Evolutionary conservation across 2,329 filamentous ascomycete species (phyloP), one percentile per base, ranked within the genome.

Genomic region (Fusarium sublunatum): DNA sequence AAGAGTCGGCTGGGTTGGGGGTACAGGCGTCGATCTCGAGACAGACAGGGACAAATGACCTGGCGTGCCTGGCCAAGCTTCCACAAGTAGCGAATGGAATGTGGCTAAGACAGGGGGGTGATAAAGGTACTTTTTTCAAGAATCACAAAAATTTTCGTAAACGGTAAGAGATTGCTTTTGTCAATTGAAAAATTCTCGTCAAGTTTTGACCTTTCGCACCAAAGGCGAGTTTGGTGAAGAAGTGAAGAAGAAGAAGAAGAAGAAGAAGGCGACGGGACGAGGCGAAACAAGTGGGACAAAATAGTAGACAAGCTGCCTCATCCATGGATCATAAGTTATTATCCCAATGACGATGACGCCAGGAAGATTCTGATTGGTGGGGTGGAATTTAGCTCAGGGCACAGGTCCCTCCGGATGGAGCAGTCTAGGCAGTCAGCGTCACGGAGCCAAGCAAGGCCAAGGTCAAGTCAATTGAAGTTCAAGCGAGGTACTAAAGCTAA

Each of bases 181-280:
- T 35, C 50, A 46, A 59, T 40, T 46, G 51, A n/a, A 42, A 10
- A 36, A 31, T 35, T 44, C 25, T 57, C 34, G 39, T 41, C 40
- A 39, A 49, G 45, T 51, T 38, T 40, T n/a, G 42, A 66, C 58
- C 65, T 61, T 53, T 58, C 65, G 61, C 65, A 64, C 65, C 53
- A 40, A 60, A 40, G 58, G 61, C 62, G 61, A 63, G 43, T 50
- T 58, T 64, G 62, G 45, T 64, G 51, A 55, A 53, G 65, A 55
- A 38, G 45, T 39, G 47, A 26, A 32, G 26, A 24, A 41, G 28
- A 36, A 19, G 19, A 19, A 19, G 19, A 19, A 19, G 19, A 19
- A 19, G 19, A 19, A 19, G 19, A 19, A 19, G 29, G 32, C 31
- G 36, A 53, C 28, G 34, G 22, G 10, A 7, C 36, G 36, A 44